Conservation (phyloP, 352 stramenopile genomes). For the Phytophthora pistaciae region DNA sequence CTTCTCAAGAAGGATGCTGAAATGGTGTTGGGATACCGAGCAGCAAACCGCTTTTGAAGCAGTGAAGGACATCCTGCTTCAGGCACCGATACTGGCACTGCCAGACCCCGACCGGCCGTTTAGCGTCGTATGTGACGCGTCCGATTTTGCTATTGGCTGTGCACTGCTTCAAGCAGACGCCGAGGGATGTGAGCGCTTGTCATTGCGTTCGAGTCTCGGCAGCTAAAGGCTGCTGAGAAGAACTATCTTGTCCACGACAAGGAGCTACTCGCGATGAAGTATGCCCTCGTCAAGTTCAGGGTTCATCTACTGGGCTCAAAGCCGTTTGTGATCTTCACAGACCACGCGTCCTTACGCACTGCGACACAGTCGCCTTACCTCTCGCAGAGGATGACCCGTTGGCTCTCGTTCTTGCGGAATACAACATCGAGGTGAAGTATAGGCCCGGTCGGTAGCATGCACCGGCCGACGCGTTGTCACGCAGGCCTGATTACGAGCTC, state of each 20-base stretch:
- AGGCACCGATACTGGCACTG: background rate
- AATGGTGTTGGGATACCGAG: background rate
- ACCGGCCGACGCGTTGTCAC: background rate
- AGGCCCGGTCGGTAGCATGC: slow-evolving; percentile 1
- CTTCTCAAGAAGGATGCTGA: too few species aligned
- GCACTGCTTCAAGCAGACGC: slow-evolving; percentile 30
- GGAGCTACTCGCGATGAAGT: slow-evolving; percentile 5
- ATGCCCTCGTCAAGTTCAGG: slow-evolving; percentile 5
- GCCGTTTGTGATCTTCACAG: background rate
- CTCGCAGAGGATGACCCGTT: background rate
- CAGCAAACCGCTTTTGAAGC: background rate
- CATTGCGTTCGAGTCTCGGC: background rate
- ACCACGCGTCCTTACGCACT: background rate
- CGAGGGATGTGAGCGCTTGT: slow-evolving; percentile 8
- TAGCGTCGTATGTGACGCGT: slow-evolving; percentile 5
- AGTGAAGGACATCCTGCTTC: background rate
- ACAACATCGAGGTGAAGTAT: slow-evolving; percentile 6
- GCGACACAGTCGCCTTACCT: background rate
- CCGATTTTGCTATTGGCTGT: background rate
- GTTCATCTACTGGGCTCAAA: background rate
- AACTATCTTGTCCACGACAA: too few species aligned
- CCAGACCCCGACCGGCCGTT: background rate
- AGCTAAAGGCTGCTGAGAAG: background rate
- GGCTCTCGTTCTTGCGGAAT: slow-evolving; percentile 3
- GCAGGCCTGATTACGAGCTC: background rate